Conservation (phyloP, 1,284 basidiomycete species). For the Trichosporon coremiiforme region DNA sequence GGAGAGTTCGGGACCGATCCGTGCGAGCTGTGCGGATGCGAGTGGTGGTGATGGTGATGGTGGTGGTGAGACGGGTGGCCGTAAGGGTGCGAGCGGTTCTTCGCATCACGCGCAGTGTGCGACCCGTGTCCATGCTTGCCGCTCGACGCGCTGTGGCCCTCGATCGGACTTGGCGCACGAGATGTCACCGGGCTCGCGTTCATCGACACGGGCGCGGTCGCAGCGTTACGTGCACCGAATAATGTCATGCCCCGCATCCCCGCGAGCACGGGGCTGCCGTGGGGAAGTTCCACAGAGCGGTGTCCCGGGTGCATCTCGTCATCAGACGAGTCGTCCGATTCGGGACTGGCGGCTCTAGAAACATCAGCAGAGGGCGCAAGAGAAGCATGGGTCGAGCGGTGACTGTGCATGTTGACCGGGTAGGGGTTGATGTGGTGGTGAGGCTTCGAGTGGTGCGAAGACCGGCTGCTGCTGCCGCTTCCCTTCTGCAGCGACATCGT, state of each 20-base stretch:
- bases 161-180: constrained; percentile 46
- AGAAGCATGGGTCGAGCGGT: constrained; percentile 36
- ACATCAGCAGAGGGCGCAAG: constrained; percentile 44
- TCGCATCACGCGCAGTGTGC: constrained; percentile 52
- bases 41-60: constrained; percentile 32
- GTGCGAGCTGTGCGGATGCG: constrained; percentile 29
- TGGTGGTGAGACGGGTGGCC: constrained; percentile 30
- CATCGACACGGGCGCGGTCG: constrained; percentile 53
- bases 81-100: constrained; percentile 54
- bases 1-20: constrained; percentile 50
- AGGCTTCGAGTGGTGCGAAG: constrained; percentile 23
- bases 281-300: constrained; percentile 21
- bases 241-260: constrained; percentile 66
- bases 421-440: constrained; percentile 47
- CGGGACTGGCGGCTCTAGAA: constrained; percentile 50
- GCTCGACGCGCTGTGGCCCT: constrained; percentile 53
- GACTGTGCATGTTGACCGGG: constrained; percentile 47
- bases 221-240: constrained; percentile 47
- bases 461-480: constrained; percentile 24
- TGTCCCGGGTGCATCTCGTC: constrained; percentile 39
- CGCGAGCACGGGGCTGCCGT: constrained; percentile 68
- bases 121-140: constrained; percentile 54
- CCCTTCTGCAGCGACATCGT: constrained; percentile 25
- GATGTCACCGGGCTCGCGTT: constrained; percentile 50
- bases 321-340: constrained; percentile 52